These are phyloP conservation scores for Fusarium sp. DNA, from an alignment of 2,329 filamentous ascomycete species.

Conservation along the genomic window DNA sequence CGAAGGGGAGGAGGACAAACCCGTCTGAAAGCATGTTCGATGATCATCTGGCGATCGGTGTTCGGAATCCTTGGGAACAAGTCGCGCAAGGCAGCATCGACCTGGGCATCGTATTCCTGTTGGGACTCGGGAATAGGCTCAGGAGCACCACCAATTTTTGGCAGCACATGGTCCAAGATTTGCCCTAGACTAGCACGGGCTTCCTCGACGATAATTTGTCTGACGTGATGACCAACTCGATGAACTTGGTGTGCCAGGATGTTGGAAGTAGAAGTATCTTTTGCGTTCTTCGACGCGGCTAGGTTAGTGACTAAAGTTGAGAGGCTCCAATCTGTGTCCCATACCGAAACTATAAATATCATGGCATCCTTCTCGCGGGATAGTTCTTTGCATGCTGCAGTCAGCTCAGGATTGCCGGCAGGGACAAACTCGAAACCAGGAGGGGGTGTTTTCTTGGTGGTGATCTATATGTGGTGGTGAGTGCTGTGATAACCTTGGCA, in stretches of 20 bases:
- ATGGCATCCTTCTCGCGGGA: constrained; percentile 74
- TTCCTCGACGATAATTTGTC: constrained; percentile 71
- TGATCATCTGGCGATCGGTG: constrained; percentile 74
- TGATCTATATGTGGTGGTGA: constrained; percentile 62
- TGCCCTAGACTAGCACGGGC: constrained; percentile 57
- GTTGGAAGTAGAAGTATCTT: constrained; percentile 52
- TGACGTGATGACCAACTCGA: constrained; percentile 73
- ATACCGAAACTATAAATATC: constrained; percentile 77
- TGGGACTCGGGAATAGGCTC: constrained; percentile 74
- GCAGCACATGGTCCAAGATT: constrained; percentile 42
- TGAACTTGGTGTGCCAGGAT: constrained; percentile 68
- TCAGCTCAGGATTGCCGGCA: constrained; percentile 73
- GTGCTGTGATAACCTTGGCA: constrained; percentile 44
- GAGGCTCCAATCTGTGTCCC: constrained; percentile 41
- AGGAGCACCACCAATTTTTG: constrained; percentile 55
- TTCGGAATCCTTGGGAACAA: constrained; percentile 77
- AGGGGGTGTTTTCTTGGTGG: constrained; percentile 66
- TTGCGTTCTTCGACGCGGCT: constrained; percentile 50
- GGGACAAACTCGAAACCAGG: constrained; percentile 76
- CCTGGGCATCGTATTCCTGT: constrained; percentile 73
- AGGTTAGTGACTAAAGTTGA: constrained; percentile 24
- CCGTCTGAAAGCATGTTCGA: constrained; percentile 75
- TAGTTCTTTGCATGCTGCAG: constrained; percentile 74
- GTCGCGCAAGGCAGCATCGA: constrained; percentile 73
- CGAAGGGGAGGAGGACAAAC: constrained; percentile 58